Base-by-base conservation (phyloP, 164 flowering plant genomes). In the Amborella trichopoda region DNA sequence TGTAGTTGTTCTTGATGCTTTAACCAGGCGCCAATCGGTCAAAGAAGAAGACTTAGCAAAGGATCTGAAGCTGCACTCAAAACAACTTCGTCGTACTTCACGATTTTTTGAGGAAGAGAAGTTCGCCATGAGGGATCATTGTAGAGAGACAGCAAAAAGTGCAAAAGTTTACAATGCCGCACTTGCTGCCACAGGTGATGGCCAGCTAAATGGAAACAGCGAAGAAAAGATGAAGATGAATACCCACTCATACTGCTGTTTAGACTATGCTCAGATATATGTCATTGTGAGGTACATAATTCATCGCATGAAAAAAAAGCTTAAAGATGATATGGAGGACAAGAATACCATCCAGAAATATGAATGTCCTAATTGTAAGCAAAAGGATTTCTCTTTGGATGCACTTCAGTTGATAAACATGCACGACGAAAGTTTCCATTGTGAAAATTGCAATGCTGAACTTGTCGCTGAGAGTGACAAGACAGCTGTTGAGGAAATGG, bases 41-140 rank as follows among this genome's bases (percentile, higher is more conserved):
- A 77, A 90, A 62, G 96, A 93, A 69, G 96, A 93, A 61, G 96
- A 93, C 66, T 68, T 93, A 53, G 95, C 95, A 23, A 93, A 88
- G 71, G 96, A 78, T 54, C 71, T 93, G 60, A 88, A 79, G 66
- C 49, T 88, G 55, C 95, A 88, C 28, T 50, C 82, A 4, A 84
- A 84, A 61, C 99, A 87, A 58, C 84, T 93, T 40, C 90, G 95
- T 4, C 81, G 95, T 9, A 84, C 76, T 27, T 49, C 84, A 48
- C 65, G 82, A 11, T 78, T 76, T 52, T 82, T 91, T 48, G 95
- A 91, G 67, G 95, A 87, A 60, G 96, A 91, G 64, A 91, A 91
- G 62, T 63, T 87, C 2, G 61, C 87, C 40, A 73, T 83, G 11
- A 68, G 96, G 44, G 95, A 91, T 46, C 78, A 80, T 54, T 56